Percentiles rank a stretch among this genome's conserved stretches.
Conservation (phyloP, 306 rosid species). For the Purshia tridentata region DNA sequence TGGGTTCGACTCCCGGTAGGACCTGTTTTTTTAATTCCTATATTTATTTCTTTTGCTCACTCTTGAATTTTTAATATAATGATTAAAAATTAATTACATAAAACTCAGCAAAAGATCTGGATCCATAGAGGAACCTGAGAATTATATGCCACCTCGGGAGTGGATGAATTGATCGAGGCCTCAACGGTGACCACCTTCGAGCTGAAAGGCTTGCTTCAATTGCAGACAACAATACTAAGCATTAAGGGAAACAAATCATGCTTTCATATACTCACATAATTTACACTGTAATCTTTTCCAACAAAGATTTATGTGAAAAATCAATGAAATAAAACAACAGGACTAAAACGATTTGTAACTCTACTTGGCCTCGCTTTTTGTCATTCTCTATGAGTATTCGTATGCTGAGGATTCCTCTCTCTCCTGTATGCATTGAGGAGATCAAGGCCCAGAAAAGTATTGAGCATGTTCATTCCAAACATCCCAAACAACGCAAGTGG, state of each 20-base stretch:
- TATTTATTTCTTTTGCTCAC: too few relatives aligned
- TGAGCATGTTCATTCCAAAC: slow-evolving; percentile 87
- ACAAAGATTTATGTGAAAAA: slow-evolving; percentile 1
- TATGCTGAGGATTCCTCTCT: slow-evolving; percentile 44
- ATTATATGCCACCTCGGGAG: too few relatives aligned
- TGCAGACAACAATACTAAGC: too few relatives aligned
- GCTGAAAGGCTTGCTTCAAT: too few relatives aligned
- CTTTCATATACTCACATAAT: slow-evolving; percentile 5
- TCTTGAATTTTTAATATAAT: too few relatives aligned
- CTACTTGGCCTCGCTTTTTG: slow-evolving; percentile 7
- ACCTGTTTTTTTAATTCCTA: not conserved
- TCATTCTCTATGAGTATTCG: slow-evolving; percentile 42
- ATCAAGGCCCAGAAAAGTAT: slow-evolving; percentile 79
- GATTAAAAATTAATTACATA: too few relatives aligned
- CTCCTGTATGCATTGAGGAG: slow-evolving; percentile 70
- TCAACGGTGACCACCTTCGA: too few relatives aligned
- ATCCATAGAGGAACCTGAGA: too few relatives aligned
- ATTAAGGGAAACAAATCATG: not conserved
- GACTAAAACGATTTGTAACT: not conserved
- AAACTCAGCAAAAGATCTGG: too few relatives aligned
- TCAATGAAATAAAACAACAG: slow-evolving; percentile 19
- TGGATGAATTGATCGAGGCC: too few relatives aligned
- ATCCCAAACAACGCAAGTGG: slow-evolving; percentile 86
- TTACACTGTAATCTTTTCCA: not conserved
- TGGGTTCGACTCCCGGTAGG: slow-evolving; percentile 48